These are phyloP conservation scores for Phytophthora litchii DNA, from an alignment of 352 stramenopile species.

Conservation along the genomic window DNA sequence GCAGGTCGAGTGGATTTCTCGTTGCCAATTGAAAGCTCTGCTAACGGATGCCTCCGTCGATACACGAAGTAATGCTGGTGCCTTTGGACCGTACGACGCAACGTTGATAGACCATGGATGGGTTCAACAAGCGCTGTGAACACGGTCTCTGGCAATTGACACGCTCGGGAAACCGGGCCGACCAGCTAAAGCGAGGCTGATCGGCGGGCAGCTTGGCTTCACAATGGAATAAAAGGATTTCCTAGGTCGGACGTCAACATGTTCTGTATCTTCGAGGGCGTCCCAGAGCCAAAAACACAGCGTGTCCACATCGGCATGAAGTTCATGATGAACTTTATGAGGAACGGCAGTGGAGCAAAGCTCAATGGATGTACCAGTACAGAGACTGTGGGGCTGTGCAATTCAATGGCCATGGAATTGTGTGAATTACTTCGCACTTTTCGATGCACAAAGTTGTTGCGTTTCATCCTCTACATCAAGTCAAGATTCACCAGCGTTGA, in stretches of 20 bases:
- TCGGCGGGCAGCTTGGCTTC: constrained; percentile 14
- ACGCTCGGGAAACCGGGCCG: constrained; percentile 3
- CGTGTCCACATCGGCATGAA: background rate
- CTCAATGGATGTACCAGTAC: constrained; percentile 5
- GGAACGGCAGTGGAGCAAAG: constrained; percentile 8
- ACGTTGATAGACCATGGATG: constrained; percentile 16
- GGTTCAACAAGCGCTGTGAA: constrained; percentile 15
- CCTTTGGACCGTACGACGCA: constrained; percentile 6
- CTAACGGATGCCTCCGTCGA: background rate
- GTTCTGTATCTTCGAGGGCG: background rate
- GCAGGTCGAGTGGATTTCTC: constrained; percentile 1
- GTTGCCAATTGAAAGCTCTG: background rate
- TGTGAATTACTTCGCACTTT: constrained; percentile 19
- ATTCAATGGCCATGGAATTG: constrained; percentile 9
- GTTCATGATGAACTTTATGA: no score
- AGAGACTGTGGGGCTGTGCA: background rate
- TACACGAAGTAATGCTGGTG: constrained; percentile 8
- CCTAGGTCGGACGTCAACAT: constrained; percentile 11
- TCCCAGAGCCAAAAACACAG: constrained; percentile 8
- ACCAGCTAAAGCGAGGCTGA: constrained; percentile 21
- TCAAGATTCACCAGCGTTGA: constrained; percentile 7
- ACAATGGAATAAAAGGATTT: constrained; percentile 1
- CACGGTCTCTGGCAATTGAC: background rate
- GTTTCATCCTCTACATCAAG: constrained; percentile 23
- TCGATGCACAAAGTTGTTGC: constrained; percentile 12